phyloP scores from a whole-genome alignment of 768 basidiomycete genomes.

The Scleroderma citrinum region DNA sequence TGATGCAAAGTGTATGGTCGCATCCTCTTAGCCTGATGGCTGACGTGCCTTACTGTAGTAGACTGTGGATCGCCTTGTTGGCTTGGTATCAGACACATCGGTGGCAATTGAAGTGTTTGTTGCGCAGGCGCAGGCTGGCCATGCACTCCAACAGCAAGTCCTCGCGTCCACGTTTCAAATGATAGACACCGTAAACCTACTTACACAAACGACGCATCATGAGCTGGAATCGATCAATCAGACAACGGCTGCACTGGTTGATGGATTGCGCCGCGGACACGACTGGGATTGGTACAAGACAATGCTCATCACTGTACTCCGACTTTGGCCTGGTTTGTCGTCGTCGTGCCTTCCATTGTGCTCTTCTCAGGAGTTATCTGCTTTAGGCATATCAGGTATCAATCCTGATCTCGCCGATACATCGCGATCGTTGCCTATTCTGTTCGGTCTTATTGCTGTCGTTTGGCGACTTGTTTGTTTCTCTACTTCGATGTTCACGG shows the following conservation, averaged over 20 bases:
- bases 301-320: constrained; percentile 8
- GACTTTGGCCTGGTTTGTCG: constrained; percentile 20
- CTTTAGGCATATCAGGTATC: constrained; percentile 8
- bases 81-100: constrained; percentile 17
- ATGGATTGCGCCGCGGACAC: constrained; percentile 19
- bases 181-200: constrained; percentile 28
- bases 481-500: constrained; percentile 37
- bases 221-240: constrained; percentile 45
- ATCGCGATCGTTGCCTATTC: constrained; percentile 24
- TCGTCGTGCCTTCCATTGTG: constrained; percentile 3
- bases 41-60: constrained; percentile 10
- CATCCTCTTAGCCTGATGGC: constrained; percentile 8
- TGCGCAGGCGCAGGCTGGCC: constrained; percentile 26
- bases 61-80: constrained; percentile 17
- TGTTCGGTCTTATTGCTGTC: constrained; percentile 18
- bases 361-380: constrained; percentile 1
- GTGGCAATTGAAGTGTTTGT: constrained; percentile 27
- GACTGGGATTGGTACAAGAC: constrained; percentile 19
- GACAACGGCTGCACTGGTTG: constrained; percentile 30
- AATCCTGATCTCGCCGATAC: constrained; percentile 8
- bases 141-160: constrained; percentile 32
- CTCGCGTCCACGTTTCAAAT: constrained; percentile 32
- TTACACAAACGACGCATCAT: constrained; percentile 34
- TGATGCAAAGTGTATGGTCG: constrained; percentile 27
- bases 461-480: constrained; percentile 29